A percentile compares a stretch with the other conserved stretches of the same genome.
Evolutionary conservation across 352 stramenopile genomes (phyloP).

Genomic region (Phytophthora pini): DNA sequence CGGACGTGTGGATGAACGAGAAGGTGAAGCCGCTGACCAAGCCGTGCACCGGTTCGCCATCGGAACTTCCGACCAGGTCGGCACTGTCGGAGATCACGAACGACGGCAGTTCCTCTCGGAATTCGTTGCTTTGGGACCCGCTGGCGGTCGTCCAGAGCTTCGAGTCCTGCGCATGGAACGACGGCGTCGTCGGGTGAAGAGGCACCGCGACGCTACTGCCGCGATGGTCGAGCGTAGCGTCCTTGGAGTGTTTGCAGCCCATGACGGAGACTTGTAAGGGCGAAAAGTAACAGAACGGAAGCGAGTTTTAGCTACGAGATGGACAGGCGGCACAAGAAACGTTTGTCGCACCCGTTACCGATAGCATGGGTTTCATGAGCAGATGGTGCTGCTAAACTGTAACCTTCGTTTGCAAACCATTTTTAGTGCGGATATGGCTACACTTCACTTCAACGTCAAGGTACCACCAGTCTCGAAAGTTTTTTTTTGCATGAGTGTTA

Average conservation of each 20-base stretch:
- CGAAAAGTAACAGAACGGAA: background rate
- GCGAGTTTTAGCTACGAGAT: conserved; percentile 1
- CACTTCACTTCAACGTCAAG: conserved; percentile 16
- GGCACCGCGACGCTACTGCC: conserved; percentile 13
- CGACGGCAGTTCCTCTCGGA: conserved; percentile 46
- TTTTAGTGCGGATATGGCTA: conserved; percentile 9
- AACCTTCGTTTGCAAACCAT: background rate
- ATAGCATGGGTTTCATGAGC: conserved; percentile 10
- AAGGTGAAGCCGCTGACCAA: conserved; percentile 73
- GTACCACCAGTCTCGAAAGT: too few relatives aligned
- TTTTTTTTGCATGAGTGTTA: background rate
- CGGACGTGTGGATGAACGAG: conserved; percentile 74
- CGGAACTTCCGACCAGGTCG: conserved; percentile 54
- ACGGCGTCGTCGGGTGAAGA: conserved; percentile 41
- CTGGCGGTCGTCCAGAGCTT: conserved; percentile 23
- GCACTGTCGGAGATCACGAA: conserved; percentile 57
- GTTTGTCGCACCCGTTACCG: conserved; percentile 5
- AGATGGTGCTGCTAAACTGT: conserved; percentile 12
- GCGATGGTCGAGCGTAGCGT: conserved; percentile 27
- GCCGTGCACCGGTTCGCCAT: conserved; percentile 62
- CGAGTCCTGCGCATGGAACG: conserved; percentile 30
- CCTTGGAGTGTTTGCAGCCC: conserved; percentile 74
- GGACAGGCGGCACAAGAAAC: conserved; percentile 23
- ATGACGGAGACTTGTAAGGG: conserved; percentile 33
- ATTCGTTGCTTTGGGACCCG: conserved; percentile 37